Percentiles rank a stretch among this genome's conserved stretches.
Evolutionary conservation across 2,329 filamentous ascomycete species (phyloP).

Genomic region (Cladorrhinum sp.): DNA sequence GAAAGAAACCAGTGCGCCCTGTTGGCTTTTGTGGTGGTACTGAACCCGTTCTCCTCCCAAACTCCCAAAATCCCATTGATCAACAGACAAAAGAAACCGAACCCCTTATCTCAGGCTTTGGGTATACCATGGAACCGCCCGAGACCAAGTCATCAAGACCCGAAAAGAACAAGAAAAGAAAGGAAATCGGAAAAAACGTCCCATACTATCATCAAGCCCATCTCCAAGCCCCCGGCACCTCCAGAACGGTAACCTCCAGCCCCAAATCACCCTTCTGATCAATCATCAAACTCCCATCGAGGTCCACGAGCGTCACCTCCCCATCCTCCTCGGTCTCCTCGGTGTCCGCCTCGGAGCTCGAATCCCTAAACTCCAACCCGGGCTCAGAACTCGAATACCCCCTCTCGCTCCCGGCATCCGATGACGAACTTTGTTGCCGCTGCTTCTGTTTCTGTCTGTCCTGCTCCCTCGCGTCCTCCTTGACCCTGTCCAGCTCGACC

Average conservation of each 20-base stretch:
- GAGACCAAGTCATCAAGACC: not conserved
- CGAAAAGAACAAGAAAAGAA: not conserved
- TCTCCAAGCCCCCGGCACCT: slow-evolving; percentile 8
- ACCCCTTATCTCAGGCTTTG: too few relatives aligned
- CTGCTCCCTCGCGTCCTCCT: not conserved
- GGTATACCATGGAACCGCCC: too few relatives aligned
- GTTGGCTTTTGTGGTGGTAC: too few relatives aligned
- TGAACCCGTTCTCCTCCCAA: too few relatives aligned
- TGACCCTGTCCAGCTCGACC: not conserved
- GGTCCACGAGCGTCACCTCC: slow-evolving; percentile 8
- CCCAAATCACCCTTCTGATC: not conserved
- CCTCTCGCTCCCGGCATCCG: not conserved
- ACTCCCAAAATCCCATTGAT: too few relatives aligned
- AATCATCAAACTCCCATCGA: slow-evolving; percentile 2
- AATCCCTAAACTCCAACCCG: slow-evolving; percentile 1
- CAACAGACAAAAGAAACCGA: too few relatives aligned
- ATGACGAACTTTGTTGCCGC: not conserved
- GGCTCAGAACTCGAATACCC: not conserved
- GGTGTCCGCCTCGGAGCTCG: slow-evolving; percentile 4
- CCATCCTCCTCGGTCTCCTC: slow-evolving; percentile 16
- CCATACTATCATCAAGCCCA: slow-evolving; percentile 2
- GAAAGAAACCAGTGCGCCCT: not conserved
- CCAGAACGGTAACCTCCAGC: not conserved
- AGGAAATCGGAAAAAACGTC: not conserved
- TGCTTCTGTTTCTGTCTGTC: slow-evolving; percentile 1